Evolutionary conservation across 257 asterid species (phyloP).

Genomic region (Nemophila menziesii): DNA sequence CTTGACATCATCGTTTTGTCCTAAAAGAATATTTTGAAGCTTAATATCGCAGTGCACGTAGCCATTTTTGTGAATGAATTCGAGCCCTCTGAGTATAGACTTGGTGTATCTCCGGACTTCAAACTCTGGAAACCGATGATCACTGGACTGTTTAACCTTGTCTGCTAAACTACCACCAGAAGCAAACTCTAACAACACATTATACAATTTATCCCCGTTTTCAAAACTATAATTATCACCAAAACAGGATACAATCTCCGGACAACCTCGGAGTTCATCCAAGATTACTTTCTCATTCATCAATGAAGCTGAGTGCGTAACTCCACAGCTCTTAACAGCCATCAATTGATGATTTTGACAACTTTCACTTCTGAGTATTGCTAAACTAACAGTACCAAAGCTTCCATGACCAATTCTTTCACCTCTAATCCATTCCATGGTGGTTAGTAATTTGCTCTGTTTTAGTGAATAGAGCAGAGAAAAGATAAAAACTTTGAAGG

Average conservation of each 20-base stretch:
- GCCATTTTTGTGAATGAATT: constrained; percentile 46
- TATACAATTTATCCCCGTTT: constrained; percentile 62
- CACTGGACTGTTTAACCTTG: constrained; percentile 26
- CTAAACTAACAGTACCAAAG: constrained; percentile 64
- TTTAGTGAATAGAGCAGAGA: not conserved
- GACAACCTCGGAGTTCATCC: constrained; percentile 47
- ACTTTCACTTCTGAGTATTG: constrained; percentile 21
- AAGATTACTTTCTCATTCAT: constrained; percentile 42
- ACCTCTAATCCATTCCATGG: constrained; percentile 83
- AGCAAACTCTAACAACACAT: constrained; percentile 70
- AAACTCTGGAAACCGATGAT: constrained; percentile 22
- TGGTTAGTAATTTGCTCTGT: not conserved
- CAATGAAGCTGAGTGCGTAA: constrained; percentile 33
- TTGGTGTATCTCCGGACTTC: constrained; percentile 38
- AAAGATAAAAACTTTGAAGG: not conserved
- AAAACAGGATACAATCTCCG: constrained; percentile 49
- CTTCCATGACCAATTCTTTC: constrained; percentile 63
- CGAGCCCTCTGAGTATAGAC: constrained; percentile 43
- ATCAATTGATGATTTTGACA: constrained; percentile 21
- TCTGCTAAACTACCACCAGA: constrained; percentile 54
- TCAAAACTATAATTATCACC: constrained; percentile 51
- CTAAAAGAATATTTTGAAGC: constrained; percentile 60
- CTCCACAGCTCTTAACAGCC: constrained; percentile 68
- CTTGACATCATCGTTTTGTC: constrained; percentile 28
- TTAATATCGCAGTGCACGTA: constrained; percentile 84